Evolutionary conservation across 1,284 basidiomycete species (phyloP).

Genomic region (Bothia castanella): DNA sequence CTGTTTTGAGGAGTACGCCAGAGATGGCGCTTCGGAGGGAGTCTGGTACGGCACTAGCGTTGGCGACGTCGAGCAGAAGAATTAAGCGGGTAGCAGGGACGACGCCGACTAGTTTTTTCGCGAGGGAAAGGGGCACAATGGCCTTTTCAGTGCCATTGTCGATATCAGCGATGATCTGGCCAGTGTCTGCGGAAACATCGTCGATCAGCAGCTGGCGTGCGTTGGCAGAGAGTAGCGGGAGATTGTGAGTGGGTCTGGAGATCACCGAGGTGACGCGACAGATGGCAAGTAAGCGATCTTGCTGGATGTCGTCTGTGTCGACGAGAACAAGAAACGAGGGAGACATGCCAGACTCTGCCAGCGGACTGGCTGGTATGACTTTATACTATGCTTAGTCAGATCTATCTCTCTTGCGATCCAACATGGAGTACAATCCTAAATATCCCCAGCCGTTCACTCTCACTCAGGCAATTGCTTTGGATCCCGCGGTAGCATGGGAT

Average conservation of each 20-base stretch:
- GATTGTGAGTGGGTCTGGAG: slow-evolving; percentile 38
- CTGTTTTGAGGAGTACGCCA: slow-evolving; percentile 72
- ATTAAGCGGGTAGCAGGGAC: slow-evolving; percentile 73
- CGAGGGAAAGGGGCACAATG: slow-evolving; percentile 63
- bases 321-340: slow-evolving; percentile 58
- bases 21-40: slow-evolving; percentile 68
- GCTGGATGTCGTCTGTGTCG: slow-evolving; percentile 39
- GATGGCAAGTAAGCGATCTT: slow-evolving; percentile 56
- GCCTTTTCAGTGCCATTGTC: slow-evolving; percentile 77
- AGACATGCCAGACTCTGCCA: slow-evolving; percentile 21
- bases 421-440: slow-evolving; percentile 63
- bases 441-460: slow-evolving; percentile 75
- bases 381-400: slow-evolving; percentile 22
- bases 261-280: slow-evolving; percentile 76
- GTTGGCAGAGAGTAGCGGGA: slow-evolving; percentile 31
- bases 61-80: slow-evolving; percentile 69
- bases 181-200: slow-evolving; percentile 43
- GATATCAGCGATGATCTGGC: slow-evolving; percentile 63
- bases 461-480: slow-evolving; percentile 59
- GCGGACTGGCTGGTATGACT: background rate
- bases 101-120: slow-evolving; percentile 61
- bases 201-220: slow-evolving; percentile 55
- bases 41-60: slow-evolving; percentile 70
- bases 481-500: slow-evolving; percentile 65
- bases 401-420: background rate